These are phyloP conservation scores for Trypanosoma rangeli DNA, from an alignment of 208 protist species.

Conservation along the genomic window DNA sequence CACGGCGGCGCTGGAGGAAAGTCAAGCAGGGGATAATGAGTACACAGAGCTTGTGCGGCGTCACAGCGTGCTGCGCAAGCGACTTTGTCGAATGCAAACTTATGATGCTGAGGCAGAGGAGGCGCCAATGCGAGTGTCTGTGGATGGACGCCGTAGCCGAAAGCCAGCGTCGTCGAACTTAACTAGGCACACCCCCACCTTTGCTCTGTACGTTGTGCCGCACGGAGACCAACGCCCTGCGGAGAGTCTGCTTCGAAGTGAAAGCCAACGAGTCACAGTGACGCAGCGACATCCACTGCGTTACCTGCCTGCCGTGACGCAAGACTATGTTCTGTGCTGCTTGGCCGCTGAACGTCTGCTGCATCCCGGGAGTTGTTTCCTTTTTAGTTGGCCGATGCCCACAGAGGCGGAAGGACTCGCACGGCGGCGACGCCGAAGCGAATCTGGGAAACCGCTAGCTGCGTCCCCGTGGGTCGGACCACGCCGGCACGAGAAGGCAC, in stretches of 20 bases:
- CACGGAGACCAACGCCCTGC: conserved; percentile 26
- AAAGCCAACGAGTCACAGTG: background rate
- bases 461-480: conserved; percentile 20
- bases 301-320: conserved; percentile 34
- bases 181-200: background rate
- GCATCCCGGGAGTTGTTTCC: conserved; percentile 51
- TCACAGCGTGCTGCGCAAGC: conserved; percentile 2
- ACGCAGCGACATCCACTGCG: conserved; percentile 22
- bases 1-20: background rate
- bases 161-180: background rate
- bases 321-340: conserved; percentile 42
- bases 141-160: background rate
- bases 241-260: conserved; percentile 8
- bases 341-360: conserved; percentile 47
- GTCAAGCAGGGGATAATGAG: conserved; percentile 27
- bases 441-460: conserved; percentile 5
- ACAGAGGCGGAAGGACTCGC: conserved; percentile 40
- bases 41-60: conserved; percentile 25
- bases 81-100: conserved; percentile 9
- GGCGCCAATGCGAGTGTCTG: background rate
- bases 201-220: conserved; percentile 23
- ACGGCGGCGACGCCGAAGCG: background rate
- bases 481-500: conserved; percentile 26
- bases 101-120: conserved; percentile 1
- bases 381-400: conserved; percentile 52